Percentiles rank a stretch among this genome's conserved stretches.
These are phyloP conservation scores for Acidomyces sp. DNA, from an alignment of 495 filamentous ascomycete genomes.

Conservation along the genomic window DNA sequence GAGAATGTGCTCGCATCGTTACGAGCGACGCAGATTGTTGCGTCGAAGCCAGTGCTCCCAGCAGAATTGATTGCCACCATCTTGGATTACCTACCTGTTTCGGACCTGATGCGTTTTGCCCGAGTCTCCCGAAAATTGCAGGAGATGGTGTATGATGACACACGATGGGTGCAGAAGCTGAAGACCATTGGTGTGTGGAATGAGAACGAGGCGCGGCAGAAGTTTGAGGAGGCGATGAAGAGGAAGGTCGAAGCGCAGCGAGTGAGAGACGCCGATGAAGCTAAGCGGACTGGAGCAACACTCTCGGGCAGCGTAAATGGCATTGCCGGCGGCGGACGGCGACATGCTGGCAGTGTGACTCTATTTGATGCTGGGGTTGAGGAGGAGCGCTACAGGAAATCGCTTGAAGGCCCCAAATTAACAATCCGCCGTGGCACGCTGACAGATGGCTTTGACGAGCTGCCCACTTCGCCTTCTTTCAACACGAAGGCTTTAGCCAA, in stretches of 20 bases:
- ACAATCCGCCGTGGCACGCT: slow-evolving; percentile 22
- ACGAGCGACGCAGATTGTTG: slow-evolving; percentile 61
- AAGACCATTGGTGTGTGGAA: slow-evolving; percentile 86
- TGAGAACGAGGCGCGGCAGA: slow-evolving; percentile 66
- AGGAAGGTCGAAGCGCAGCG: slow-evolving; percentile 50
- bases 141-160: slow-evolving; percentile 99
- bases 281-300: slow-evolving; percentile 27
- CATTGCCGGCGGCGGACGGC: slow-evolving; percentile 15
- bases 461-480: slow-evolving; percentile 35
- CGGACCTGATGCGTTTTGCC: slow-evolving; percentile 77
- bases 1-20: slow-evolving; percentile 49
- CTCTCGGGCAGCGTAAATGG: slow-evolving; percentile 29
- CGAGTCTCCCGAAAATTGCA: slow-evolving; percentile 75
- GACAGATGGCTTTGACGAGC: slow-evolving; percentile 56
- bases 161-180: slow-evolving; percentile 77
- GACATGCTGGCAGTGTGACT: slow-evolving; percentile 28
- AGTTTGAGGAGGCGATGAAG: slow-evolving; percentile 61
- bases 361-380: slow-evolving; percentile 60
- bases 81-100: slow-evolving; percentile 73
- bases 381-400: slow-evolving; percentile 33
- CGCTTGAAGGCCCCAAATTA: slow-evolving; percentile 14
- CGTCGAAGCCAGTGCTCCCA: slow-evolving; percentile 61
- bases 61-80: slow-evolving; percentile 84
- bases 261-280: slow-evolving; percentile 39
- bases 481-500: slow-evolving; percentile 12